These are phyloP conservation scores for Theileria luwenshuni DNA, from an alignment of 169 alveolate species.

Conservation along the genomic window DNA sequence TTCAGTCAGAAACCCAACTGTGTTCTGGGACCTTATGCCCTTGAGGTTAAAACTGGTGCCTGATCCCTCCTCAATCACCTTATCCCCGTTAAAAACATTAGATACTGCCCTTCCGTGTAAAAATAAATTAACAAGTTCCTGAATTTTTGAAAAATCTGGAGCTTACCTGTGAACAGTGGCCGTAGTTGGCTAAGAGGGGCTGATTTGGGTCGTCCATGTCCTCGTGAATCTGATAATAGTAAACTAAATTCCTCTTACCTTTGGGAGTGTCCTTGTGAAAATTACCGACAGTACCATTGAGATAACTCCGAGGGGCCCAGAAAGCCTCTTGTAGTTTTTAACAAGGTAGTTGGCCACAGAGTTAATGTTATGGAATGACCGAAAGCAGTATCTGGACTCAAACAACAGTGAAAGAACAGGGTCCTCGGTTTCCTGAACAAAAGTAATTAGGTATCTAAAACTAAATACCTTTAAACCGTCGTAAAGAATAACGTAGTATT, in stretches of 20 bases:
- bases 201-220: slow-evolving; percentile 78
- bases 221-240: slow-evolving; percentile 8
- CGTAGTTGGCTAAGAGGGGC: slow-evolving; percentile 78
- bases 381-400: slow-evolving; percentile 49
- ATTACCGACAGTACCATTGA: slow-evolving; percentile 75
- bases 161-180: slow-evolving; percentile 75
- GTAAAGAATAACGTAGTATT: slow-evolving; percentile 31
- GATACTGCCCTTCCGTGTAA: slow-evolving; percentile 82
- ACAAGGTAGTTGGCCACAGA: slow-evolving; percentile 72
- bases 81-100: slow-evolving; percentile 79
- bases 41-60: slow-evolving; percentile 50
- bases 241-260: slow-evolving; percentile 13
- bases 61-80: slow-evolving; percentile 49
- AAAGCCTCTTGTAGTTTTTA: slow-evolving; percentile 68
- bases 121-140: slow-evolving; percentile 76
- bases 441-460: background rate
- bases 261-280: slow-evolving; percentile 73
- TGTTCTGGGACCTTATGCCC: slow-evolving; percentile 73
- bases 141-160: background rate
- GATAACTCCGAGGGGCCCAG: slow-evolving; percentile 73
- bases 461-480: slow-evolving; percentile 18
- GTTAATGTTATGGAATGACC: slow-evolving; percentile 69
- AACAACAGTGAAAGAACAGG: slow-evolving; percentile 25
- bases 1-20: slow-evolving; percentile 79
- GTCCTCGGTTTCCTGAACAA: slow-evolving; percentile 19